Percentiles rank a stretch among this genome's conserved stretches.
Evolutionary conservation across 2,329 filamentous ascomycete species (phyloP).

Genomic region (Elsinoe ampelina): DNA sequence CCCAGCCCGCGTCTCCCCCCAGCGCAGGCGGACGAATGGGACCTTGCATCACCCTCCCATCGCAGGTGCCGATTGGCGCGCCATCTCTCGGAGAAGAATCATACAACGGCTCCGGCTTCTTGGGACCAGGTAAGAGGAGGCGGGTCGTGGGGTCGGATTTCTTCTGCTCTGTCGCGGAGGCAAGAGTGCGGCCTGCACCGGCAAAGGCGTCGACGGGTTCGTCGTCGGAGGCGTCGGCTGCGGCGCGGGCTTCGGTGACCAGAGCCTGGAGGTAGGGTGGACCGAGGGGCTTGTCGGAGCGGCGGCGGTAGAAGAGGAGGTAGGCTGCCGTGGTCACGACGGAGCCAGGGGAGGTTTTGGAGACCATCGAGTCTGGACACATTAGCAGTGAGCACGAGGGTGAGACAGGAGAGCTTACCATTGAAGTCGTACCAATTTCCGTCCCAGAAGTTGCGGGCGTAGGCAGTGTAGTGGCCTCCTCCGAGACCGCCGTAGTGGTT

Average conservation of each 20-base stretch:
- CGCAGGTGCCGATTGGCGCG: background rate
- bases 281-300: constrained; percentile 67
- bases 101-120: background rate
- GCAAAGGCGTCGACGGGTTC: constrained; percentile 38
- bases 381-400: constrained; percentile 33
- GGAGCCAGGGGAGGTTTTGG: constrained; percentile 49
- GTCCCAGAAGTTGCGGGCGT: constrained; percentile 84
- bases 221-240: constrained; percentile 26
- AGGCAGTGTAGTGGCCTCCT: constrained; percentile 93
- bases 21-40: constrained; percentile 14
- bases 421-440: constrained; percentile 94
- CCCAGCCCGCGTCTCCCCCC: constrained; percentile 18
- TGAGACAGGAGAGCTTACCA: constrained; percentile 47
- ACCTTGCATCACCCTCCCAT: constrained; percentile 12
- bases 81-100: background rate
- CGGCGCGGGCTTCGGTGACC: constrained; percentile 52
- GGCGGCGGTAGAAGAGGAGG: constrained; percentile 88
- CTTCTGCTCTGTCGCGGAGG: background rate
- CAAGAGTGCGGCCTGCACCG: constrained; percentile 61
- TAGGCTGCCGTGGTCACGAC: constrained; percentile 75
- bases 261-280: constrained; percentile 66
- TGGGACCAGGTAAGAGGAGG: constrained; percentile 24
- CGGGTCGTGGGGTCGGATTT: background rate
- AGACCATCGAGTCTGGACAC: constrained; percentile 62
- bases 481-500: constrained; percentile 91